These are phyloP conservation scores for Neofusicoccum umdonicola DNA, from an alignment of 2,329 filamentous ascomycete species.

Conservation along the genomic window DNA sequence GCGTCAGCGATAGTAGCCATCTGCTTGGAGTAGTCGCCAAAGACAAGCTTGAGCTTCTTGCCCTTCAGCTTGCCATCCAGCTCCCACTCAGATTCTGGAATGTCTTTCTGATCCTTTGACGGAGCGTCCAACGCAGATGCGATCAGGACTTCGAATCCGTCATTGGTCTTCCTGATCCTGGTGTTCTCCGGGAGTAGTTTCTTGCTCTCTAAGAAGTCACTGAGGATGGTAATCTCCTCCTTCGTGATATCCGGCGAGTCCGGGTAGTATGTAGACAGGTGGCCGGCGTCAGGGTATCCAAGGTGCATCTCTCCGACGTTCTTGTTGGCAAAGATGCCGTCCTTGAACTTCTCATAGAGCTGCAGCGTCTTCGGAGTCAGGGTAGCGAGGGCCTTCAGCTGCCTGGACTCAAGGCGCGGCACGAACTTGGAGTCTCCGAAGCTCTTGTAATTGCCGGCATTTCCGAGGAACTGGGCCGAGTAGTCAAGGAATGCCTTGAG, in stretches of 20 bases:
- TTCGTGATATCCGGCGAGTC: slow-evolving; percentile 48
- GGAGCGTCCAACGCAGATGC: slow-evolving; percentile 46
- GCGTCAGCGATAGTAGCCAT: slow-evolving; percentile 48
- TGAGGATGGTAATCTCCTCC: slow-evolving; percentile 47
- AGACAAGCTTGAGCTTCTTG: slow-evolving; percentile 46
- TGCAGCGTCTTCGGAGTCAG: slow-evolving; percentile 38
- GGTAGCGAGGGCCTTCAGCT: slow-evolving; percentile 46
- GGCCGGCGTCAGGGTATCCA: slow-evolving; percentile 49
- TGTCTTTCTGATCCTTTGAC: slow-evolving; percentile 38
- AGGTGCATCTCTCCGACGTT: slow-evolving; percentile 46
- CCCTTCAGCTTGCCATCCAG: slow-evolving; percentile 42
- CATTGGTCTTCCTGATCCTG: slow-evolving; percentile 43
- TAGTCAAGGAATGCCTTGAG: slow-evolving; percentile 39
- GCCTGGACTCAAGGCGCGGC: slow-evolving; percentile 44
- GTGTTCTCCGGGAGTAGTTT: slow-evolving; percentile 51
- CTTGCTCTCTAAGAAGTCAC: slow-evolving; percentile 47
- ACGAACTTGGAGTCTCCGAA: slow-evolving; percentile 53
- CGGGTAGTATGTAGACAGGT: slow-evolving; percentile 52
- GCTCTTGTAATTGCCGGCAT: slow-evolving; percentile 54
- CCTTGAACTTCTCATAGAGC: slow-evolving; percentile 45
- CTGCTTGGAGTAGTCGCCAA: slow-evolving; percentile 47
- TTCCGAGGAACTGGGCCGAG: slow-evolving; percentile 50
- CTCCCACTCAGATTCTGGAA: slow-evolving; percentile 46
- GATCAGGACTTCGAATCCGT: slow-evolving; percentile 49
- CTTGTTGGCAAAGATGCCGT: slow-evolving; percentile 44